Percentiles rank a stretch among this genome's conserved stretches.
These are phyloP conservation scores for Acanthamoeba divionensis DNA, from an alignment of 208 protist genomes.

Conservation along the genomic window DNA sequence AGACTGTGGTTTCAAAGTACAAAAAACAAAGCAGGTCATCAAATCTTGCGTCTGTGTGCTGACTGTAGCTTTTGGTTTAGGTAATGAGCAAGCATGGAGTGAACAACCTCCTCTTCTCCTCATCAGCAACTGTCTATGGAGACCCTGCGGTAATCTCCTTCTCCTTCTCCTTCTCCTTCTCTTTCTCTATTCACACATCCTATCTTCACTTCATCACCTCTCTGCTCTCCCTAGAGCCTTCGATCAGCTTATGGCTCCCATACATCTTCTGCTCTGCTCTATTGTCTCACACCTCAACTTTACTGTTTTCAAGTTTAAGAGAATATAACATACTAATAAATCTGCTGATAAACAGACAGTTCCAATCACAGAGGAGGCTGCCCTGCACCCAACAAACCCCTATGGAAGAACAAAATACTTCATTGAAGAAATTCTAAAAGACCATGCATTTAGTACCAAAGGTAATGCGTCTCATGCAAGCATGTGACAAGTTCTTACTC, in stretches of 20 bases:
- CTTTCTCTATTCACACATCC: background rate
- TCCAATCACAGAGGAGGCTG: constrained; percentile 71
- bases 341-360: constrained; percentile 52
- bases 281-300: background rate
- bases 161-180: background rate
- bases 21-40: too few species aligned
- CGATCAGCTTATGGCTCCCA: too few species aligned
- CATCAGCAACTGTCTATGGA: constrained; percentile 92
- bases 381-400: constrained; percentile 79
- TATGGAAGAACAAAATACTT: constrained; percentile 87
- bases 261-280: too few species aligned
- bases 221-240: too few species aligned
- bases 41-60: background rate
- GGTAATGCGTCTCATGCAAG: background rate
- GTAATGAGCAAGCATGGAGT: constrained; percentile 88
- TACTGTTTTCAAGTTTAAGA: too few species aligned
- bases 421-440: constrained; percentile 91
- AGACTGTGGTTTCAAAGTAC: too few species aligned
- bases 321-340: too few species aligned
- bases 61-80: constrained; percentile 56
- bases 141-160: constrained; percentile 30
- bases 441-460: constrained; percentile 63
- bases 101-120: constrained; percentile 95
- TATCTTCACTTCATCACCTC: background rate
- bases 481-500: too few species aligned